Evolutionary conservation across 495 filamentous ascomycete species (phyloP), one percentile per base, ranked within the genome.

Genomic region (Penicillium taxi): DNA sequence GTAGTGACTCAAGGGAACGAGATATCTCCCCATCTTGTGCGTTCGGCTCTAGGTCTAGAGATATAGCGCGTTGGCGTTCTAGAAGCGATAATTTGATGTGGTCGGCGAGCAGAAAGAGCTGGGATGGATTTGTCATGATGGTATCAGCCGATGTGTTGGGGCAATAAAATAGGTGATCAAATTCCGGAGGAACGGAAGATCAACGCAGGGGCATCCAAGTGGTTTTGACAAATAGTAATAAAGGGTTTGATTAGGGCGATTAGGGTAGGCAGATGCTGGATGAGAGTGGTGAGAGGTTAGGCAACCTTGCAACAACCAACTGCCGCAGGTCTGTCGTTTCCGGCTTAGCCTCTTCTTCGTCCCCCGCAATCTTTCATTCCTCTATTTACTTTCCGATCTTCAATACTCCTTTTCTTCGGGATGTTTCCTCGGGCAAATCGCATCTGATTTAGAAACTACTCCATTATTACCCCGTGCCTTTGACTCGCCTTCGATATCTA

Each of bases 1-100:
- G 77, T 33, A 98, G 74, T 24, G 83, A 84, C 20, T 93, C 84
- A 26, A 98, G 73, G 7, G 88, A 94, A 27, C 85, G 72, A 5
- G 86, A 88, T 44, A 96, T 91, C 47, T 93, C 83, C 20, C 81
- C 81, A 69, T 93, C 87, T 61, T 94, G 85, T 5, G 82, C 75
- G 54, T 86, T 86, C 6, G 82, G 77, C 52, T 87, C 80, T 20
- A 94, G 78, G 39, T 86, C 80, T n/a, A 94, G 72, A 1, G 81
- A 81, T 39, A 84, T 78, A n/a, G 88, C 87, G 27, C 90, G 81
- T 64, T 94, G 83, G 32, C 90, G 80, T 57, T 96, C 91, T 17
- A 96, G 58, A 5, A 73, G 57, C 4, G 72, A 73, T 31, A 75
- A 60, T 42, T 74, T 74, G 49, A 74, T 70, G 41, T 72, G 66